Percentiles rank a stretch among this genome's conserved stretches.
These are phyloP conservation scores for Lactarius quietus DNA, from an alignment of 768 basidiomycete genomes.

Conservation along the genomic window DNA sequence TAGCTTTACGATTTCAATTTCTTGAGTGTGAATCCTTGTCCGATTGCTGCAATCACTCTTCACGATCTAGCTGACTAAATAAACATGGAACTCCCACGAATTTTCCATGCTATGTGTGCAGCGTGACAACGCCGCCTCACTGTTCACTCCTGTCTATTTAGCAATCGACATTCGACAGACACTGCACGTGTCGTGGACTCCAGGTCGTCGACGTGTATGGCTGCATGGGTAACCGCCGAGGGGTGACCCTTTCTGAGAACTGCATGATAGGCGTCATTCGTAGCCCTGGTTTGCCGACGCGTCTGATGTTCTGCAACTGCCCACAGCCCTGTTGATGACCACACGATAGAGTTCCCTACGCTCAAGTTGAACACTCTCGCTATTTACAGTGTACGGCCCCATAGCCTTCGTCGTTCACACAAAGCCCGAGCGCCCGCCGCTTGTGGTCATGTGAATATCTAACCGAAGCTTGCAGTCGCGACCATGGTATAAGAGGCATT, in stretches of 20 bases:
- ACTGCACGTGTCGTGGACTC: constrained; percentile 46
- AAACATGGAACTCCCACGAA: too few relatives aligned
- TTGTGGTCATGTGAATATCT: constrained; percentile 93
- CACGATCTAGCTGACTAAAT: too few relatives aligned
- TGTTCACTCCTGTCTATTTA: not conserved
- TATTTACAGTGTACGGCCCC: constrained; percentile 70
- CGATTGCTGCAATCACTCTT: too few relatives aligned
- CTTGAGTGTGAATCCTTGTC: too few relatives aligned
- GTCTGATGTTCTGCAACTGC: constrained; percentile 12
- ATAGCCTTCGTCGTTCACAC: constrained; percentile 67
- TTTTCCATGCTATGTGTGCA: too few relatives aligned
- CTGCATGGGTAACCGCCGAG: constrained; percentile 74
- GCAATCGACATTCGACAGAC: constrained; percentile 46
- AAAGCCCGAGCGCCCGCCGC: constrained; percentile 74
- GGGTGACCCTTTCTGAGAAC: constrained; percentile 80
- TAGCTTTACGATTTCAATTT: too few relatives aligned
- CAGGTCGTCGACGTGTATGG: constrained; percentile 61
- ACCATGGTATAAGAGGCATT: constrained; percentile 80
- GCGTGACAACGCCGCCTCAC: not conserved
- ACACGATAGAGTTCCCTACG: constrained; percentile 64
- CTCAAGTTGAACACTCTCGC: constrained; percentile 59
- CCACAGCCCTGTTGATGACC: constrained; percentile 61
- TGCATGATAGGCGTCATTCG: constrained; percentile 65
- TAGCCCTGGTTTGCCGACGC: constrained; percentile 3
- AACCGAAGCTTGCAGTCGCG: constrained; percentile 88